Percentiles rank a stretch among this genome's conserved stretches.
phyloP scores from a whole-genome alignment of 306 rosid species.

The Crotalaria pallida region DNA sequence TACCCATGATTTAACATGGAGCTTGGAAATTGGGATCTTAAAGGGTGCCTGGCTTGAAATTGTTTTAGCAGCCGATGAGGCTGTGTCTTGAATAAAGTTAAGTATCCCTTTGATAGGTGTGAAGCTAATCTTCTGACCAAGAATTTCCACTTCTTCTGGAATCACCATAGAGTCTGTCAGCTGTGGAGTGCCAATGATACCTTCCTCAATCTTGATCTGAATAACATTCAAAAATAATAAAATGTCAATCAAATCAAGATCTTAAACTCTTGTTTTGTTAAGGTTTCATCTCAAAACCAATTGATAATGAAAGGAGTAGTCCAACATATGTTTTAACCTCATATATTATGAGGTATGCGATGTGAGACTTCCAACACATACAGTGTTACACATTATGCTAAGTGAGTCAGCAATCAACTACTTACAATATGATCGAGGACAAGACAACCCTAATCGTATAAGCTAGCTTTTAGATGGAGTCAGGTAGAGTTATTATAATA shows the following conservation, averaged over 20 bases:
- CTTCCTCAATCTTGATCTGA: constrained; percentile 83
- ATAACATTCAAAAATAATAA: background rate
- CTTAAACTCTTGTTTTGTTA: too few relatives aligned
- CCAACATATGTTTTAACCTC: too few relatives aligned
- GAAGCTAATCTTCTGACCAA: constrained; percentile 79
- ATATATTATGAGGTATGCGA: too few relatives aligned
- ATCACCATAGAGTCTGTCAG: constrained; percentile 78
- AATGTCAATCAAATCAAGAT: background rate
- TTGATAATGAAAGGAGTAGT: too few relatives aligned
- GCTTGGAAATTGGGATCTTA: constrained; percentile 60
- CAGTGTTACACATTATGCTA: too few relatives aligned
- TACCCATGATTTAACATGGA: constrained; percentile 69
- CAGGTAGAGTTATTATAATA: too few relatives aligned
- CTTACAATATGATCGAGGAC: too few relatives aligned
- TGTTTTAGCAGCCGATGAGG: constrained; percentile 69
- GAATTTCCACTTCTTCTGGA: constrained; percentile 80
- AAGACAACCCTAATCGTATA: too few relatives aligned
- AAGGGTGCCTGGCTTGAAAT: constrained; percentile 73
- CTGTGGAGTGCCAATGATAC: constrained; percentile 87
- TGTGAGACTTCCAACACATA: too few relatives aligned
- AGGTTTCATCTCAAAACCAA: too few relatives aligned
- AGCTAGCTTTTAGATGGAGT: too few relatives aligned
- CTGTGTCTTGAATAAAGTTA: constrained; percentile 66
- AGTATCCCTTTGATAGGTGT: constrained; percentile 69
- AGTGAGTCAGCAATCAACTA: too few relatives aligned